Evolutionary conservation across 805 yeast species (phyloP).

Genomic region (Spathaspora passalidarum): DNA sequence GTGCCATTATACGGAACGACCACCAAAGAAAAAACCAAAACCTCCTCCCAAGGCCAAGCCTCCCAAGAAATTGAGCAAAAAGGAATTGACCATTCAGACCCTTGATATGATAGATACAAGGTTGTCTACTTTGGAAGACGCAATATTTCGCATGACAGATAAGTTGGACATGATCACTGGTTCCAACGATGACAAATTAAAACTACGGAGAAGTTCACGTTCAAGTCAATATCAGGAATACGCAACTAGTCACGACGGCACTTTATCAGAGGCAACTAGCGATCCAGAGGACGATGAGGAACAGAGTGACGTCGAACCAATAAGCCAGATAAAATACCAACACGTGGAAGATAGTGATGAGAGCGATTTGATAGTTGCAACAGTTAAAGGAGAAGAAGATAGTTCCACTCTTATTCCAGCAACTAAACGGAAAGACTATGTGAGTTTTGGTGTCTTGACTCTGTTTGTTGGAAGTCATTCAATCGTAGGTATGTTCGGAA

Average conservation of each 20-base stretch:
- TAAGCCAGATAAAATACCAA: not conserved
- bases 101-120: constrained; percentile 18
- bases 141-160: constrained; percentile 16
- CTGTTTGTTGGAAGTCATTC: constrained; percentile 37
- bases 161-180: constrained; percentile 13
- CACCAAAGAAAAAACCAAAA: constrained; percentile 5
- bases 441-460: constrained; percentile 6
- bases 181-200: not conserved
- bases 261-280: not conserved
- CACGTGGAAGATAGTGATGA: constrained; percentile 8
- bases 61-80: constrained; percentile 7
- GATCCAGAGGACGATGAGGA: constrained; percentile 10
- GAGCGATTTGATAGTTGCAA: constrained; percentile 4
- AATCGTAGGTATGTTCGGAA: constrained; percentile 31
- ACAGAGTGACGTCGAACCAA: constrained; percentile 8
- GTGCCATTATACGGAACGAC: constrained; percentile 24
- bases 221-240: not conserved
- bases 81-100: constrained; percentile 9
- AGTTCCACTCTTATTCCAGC: not conserved
- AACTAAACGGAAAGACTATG: not conserved
- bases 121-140: constrained; percentile 19
- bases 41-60: constrained; percentile 2
- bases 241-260: not conserved
- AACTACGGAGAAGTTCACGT: not conserved
- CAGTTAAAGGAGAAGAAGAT: not conserved